Percentiles rank a stretch among this genome's conserved stretches.
Evolutionary conservation across 2,329 filamentous ascomycete genomes (phyloP).

Genomic region (Scortechinia acanthostroma): DNA sequence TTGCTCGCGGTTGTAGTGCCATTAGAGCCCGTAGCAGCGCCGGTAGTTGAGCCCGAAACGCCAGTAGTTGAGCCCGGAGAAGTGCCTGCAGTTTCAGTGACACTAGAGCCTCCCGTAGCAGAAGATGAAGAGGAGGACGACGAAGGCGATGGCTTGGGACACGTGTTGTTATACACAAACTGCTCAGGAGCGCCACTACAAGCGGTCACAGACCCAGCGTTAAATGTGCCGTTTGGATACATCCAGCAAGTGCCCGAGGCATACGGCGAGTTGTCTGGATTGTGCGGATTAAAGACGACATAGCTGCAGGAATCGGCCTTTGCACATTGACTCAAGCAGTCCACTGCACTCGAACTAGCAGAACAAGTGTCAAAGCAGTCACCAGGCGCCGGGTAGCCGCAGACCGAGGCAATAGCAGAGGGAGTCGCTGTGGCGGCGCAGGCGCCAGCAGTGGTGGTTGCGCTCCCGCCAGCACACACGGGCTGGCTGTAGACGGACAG

Average conservation of each 20-base stretch:
- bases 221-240: slow-evolving; percentile 15
- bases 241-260: slow-evolving; percentile 16
- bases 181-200: slow-evolving; percentile 14
- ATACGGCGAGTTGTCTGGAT: slow-evolving; percentile 12
- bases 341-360: slow-evolving; percentile 10
- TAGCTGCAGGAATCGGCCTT: slow-evolving; percentile 15
- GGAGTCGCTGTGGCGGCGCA: slow-evolving; percentile 17
- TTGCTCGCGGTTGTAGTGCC: slow-evolving; percentile 3
- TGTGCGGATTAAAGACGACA: slow-evolving; percentile 13
- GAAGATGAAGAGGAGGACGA: slow-evolving; percentile 4
- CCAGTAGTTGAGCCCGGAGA: slow-evolving; percentile 4
- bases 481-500: slow-evolving; percentile 13
- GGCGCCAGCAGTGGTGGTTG: slow-evolving; percentile 11
- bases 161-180: slow-evolving; percentile 17
- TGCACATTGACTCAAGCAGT: slow-evolving; percentile 14
- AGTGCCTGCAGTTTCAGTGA: slow-evolving; percentile 6
- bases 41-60: neutral
- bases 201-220: slow-evolving; percentile 9
- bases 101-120: slow-evolving; percentile 6
- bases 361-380: slow-evolving; percentile 11
- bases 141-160: slow-evolving; percentile 12
- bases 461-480: slow-evolving; percentile 9
- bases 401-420: slow-evolving; percentile 16
- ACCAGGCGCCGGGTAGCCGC: slow-evolving; percentile 16
- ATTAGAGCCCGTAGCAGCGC: neutral